Percentiles rank a stretch among this genome's conserved stretches.
Evolutionary conservation across 2,329 filamentous ascomycete species (phyloP).

Genomic region (Trichoderma semiorbis): DNA sequence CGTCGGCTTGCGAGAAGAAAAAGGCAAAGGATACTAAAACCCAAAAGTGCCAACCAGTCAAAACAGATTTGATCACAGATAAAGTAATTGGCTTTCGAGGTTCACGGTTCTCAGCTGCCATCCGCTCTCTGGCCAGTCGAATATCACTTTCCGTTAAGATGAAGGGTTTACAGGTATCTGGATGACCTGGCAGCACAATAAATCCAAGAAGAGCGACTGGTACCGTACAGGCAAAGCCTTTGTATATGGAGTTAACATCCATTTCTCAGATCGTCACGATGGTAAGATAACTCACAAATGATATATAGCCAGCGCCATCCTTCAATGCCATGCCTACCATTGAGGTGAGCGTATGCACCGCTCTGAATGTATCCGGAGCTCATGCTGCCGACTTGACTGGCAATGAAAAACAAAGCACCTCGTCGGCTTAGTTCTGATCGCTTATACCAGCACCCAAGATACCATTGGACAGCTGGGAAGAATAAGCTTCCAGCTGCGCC

Average conservation of each 20-base stretch:
- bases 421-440: constrained; percentile 37
- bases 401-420: constrained; percentile 41
- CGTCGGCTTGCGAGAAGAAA: constrained; percentile 33
- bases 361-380: constrained; percentile 43
- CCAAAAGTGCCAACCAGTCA: constrained; percentile 31
- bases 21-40: constrained; percentile 27
- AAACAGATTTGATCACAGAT: constrained; percentile 25
- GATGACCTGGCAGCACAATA: constrained; percentile 32
- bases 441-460: constrained; percentile 43
- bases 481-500: constrained; percentile 35
- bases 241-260: not conserved
- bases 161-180: constrained; percentile 26
- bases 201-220: constrained; percentile 32
- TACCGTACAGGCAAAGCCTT: constrained; percentile 33
- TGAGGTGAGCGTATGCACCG: constrained; percentile 36
- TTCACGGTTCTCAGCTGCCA: constrained; percentile 29
- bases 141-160: constrained; percentile 29
- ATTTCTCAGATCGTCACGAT: not conserved
- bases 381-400: constrained; percentile 41
- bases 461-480: constrained; percentile 34
- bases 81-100: constrained; percentile 29
- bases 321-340: constrained; percentile 34
- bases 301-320: constrained; percentile 48
- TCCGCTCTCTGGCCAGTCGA: constrained; percentile 29
- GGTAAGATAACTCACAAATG: constrained; percentile 27